These are phyloP conservation scores for Acer saccharum DNA, from an alignment of 345 rosid species.

Conservation along the genomic window DNA sequence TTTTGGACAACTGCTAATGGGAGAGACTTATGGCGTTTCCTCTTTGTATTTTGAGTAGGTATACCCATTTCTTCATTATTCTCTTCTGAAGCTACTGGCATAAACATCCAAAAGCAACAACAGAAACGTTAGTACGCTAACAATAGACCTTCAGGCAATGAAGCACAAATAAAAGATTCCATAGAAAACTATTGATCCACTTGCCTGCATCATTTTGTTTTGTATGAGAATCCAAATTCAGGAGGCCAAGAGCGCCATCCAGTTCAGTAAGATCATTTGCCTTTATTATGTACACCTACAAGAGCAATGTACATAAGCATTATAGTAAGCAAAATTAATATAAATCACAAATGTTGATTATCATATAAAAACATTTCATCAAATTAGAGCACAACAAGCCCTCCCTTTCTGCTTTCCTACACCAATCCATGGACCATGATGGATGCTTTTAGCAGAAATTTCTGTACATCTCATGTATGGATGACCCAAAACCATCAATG, in stretches of 20 bases:
- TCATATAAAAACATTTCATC: neutral
- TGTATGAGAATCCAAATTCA: conserved; percentile 60
- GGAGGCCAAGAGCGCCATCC: conserved; percentile 71
- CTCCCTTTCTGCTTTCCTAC: neutral
- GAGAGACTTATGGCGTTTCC: conserved; percentile 53
- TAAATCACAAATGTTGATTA: conserved; percentile 4
- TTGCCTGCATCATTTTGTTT: conserved; percentile 57
- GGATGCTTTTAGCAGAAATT: neutral
- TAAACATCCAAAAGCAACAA: conserved; percentile 16
- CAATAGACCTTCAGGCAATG: conserved; percentile 10
- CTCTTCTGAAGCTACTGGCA: conserved; percentile 11
- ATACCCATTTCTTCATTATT: conserved; percentile 28
- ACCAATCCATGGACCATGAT: neutral
- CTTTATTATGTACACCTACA: conserved; percentile 64
- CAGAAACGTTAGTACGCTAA: neutral
- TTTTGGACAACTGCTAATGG: conserved; percentile 45
- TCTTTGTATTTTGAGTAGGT: conserved; percentile 30
- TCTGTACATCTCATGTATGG: neutral
- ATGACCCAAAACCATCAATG: neutral
- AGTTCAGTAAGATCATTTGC: conserved; percentile 60
- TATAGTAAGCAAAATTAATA: conserved; percentile 9
- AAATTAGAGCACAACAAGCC: neutral
- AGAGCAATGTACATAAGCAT: conserved; percentile 11
- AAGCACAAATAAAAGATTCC: conserved; percentile 15
- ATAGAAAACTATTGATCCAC: conserved; percentile 20